Percentiles rank a stretch among this genome's conserved stretches.
These are phyloP conservation scores for Phytophthora cactorum DNA, from an alignment of 352 stramenopile species.

Conservation along the genomic window DNA sequence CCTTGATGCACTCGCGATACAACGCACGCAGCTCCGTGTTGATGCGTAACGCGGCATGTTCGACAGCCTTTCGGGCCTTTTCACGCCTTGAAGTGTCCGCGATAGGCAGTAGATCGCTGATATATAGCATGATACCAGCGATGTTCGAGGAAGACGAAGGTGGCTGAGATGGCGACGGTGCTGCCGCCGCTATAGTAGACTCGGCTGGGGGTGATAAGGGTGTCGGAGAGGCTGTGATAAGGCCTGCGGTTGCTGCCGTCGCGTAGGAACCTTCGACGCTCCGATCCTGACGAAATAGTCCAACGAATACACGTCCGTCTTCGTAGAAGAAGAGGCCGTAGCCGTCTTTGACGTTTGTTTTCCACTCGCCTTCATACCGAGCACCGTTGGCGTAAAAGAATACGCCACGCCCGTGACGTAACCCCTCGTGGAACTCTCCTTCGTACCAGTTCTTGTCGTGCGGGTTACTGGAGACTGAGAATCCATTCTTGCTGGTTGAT, in stretches of 20 bases:
- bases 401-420: constrained; percentile 67
- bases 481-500: constrained; percentile 12
- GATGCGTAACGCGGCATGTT: constrained; percentile 57
- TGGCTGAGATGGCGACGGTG: constrained; percentile 10
- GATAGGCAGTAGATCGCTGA: constrained; percentile 54
- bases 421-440: constrained; percentile 71
- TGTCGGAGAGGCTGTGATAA: neutral
- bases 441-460: constrained; percentile 86
- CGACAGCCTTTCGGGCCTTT: constrained; percentile 55
- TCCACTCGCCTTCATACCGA: constrained; percentile 86
- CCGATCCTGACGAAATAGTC: constrained; percentile 54
- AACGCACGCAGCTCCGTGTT: constrained; percentile 68
- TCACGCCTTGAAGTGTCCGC: constrained; percentile 31
- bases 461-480: constrained; percentile 12
- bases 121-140: constrained; percentile 54
- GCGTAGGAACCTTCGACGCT: constrained; percentile 39
- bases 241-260: constrained; percentile 20
- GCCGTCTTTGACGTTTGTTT: constrained; percentile 80
- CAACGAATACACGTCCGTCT: constrained; percentile 65
- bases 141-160: constrained; percentile 14
- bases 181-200: neutral
- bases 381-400: constrained; percentile 91
- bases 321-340: constrained; percentile 76
- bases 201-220: constrained; percentile 3
- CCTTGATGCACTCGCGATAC: constrained; percentile 61